Evolutionary conservation across 257 asterid species (phyloP).

Genomic region (Salvia hispanica): DNA sequence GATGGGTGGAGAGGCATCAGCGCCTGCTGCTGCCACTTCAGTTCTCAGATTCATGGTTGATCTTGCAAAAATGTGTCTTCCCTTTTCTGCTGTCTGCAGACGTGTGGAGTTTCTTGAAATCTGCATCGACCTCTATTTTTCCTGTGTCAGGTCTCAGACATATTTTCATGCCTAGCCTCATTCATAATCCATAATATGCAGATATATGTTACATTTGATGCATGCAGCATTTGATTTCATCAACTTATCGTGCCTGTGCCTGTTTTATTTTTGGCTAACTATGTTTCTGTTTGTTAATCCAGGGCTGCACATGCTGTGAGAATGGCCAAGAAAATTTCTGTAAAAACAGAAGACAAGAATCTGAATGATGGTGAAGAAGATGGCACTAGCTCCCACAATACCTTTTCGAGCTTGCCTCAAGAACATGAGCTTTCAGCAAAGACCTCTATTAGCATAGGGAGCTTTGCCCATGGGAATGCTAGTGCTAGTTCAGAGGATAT

Average conservation of each 20-base stretch:
- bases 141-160: slow-evolving; percentile 82
- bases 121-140: slow-evolving; percentile 90
- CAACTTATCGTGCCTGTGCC: slow-evolving; percentile 16
- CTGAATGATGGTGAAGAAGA: slow-evolving; percentile 79
- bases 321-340: slow-evolving; percentile 81
- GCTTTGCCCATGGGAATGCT: slow-evolving; percentile 79
- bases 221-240: slow-evolving; percentile 17
- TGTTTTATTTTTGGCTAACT: slow-evolving; percentile 28
- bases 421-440: slow-evolving; percentile 77
- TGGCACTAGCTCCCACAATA: slow-evolving; percentile 78
- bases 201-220: slow-evolving; percentile 27
- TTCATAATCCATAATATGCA: slow-evolving; percentile 4
- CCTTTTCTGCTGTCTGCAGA: slow-evolving; percentile 87
- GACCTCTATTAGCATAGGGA: slow-evolving; percentile 80
- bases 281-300: slow-evolving; percentile 30
- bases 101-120: slow-evolving; percentile 91
- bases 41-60: slow-evolving; percentile 99
- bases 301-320: slow-evolving; percentile 98
- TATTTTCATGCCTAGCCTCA: slow-evolving; percentile 22
- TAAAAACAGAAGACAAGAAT: slow-evolving; percentile 67
- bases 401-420: slow-evolving; percentile 90
- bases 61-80: slow-evolving; percentile 97
- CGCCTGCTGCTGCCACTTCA: slow-evolving; percentile 98
- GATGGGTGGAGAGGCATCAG: slow-evolving; percentile 99
- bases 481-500: slow-evolving; percentile 90